phyloP scores from a whole-genome alignment of 345 rosid species.

The Pugionium dolabratum region DNA sequence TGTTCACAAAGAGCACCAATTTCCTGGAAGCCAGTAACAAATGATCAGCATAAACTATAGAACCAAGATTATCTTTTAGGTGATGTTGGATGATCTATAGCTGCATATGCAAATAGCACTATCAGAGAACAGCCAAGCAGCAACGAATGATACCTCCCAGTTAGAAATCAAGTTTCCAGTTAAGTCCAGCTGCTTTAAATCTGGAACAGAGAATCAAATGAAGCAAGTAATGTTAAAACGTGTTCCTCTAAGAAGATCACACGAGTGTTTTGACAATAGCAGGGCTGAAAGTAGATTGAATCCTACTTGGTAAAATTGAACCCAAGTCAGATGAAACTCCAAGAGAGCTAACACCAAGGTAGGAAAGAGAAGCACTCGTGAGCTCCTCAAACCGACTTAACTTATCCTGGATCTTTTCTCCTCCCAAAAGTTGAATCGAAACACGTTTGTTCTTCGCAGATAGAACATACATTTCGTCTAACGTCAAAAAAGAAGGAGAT shows the following conservation, averaged over 20 bases:
- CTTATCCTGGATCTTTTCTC: constrained; percentile 77
- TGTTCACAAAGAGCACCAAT: constrained; percentile 67
- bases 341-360: constrained; percentile 71
- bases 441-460: constrained; percentile 77
- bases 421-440: constrained; percentile 74
- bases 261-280: too few relatives aligned
- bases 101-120: constrained; percentile 9
- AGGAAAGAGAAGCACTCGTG: constrained; percentile 64
- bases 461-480: constrained; percentile 95
- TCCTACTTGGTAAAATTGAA: constrained; percentile 60
- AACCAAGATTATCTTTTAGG: background rate
- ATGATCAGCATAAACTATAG: background rate
- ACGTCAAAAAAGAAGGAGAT: constrained; percentile 15
- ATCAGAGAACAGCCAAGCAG: constrained; percentile 2
- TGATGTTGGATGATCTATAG: background rate
- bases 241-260: background rate
- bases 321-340: constrained; percentile 56
- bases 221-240: background rate
- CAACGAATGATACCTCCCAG: constrained; percentile 64
- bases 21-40: constrained; percentile 53
- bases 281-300: background rate
- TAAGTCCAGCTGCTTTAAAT: constrained; percentile 78
- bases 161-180: constrained; percentile 87
- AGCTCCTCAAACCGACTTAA: constrained; percentile 75
- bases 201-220: constrained; percentile 46